Evolutionary conservation across 106 monocot species (phyloP), one percentile per base, ranked within the genome.

Genomic region (Platanthera guangdongensis): DNA sequence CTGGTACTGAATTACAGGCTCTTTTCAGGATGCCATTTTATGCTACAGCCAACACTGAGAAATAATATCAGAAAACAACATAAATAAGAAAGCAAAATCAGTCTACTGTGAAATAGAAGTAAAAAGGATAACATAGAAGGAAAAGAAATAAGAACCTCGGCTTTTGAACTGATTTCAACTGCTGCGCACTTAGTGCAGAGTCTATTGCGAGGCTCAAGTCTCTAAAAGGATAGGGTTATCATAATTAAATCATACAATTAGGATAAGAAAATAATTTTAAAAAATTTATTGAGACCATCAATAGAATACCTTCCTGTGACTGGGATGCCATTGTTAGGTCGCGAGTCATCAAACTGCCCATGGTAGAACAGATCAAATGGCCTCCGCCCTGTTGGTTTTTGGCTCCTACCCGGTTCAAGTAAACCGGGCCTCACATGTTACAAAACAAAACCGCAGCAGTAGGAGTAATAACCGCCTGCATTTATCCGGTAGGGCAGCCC

Each of bases 341-440:
- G 86, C 45, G 96, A 93, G 68, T 93, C 93, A 82, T 96, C 96
- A 81, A 93, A 96, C 71, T 91, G 96, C n/a, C 91, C 96, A 81
- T 91, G 96, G 77, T 96, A 96, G 77, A 90, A 90, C 47, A 93
- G 80, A 75, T 96, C 93, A 79, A 96, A 96, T 64, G 90, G 89
- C 74, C 90, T 88, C 45, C 89, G 69, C n/a, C n/a, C n/a, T n/a
- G n/a, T n/a, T n/a, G n/a, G n/a, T n/a, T n/a, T n/a, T n/a, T n/a
- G n/a, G n/a, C n/a, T n/a, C n/a, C n/a, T n/a, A n/a, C n/a, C n/a
- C n/a, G n/a, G n/a, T n/a, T n/a, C n/a, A n/a, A n/a, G n/a, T n/a
- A n/a, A n/a, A n/a, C n/a, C n/a, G n/a, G n/a, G n/a, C n/a, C n/a
- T n/a, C n/a, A n/a, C n/a, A n/a, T n/a, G n/a, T n/a, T n/a, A n/a